Evolutionary conservation across 768 basidiomycete genomes (phyloP), one percentile per base, ranked within the genome.

Genomic region (Heimioporus sp.): DNA sequence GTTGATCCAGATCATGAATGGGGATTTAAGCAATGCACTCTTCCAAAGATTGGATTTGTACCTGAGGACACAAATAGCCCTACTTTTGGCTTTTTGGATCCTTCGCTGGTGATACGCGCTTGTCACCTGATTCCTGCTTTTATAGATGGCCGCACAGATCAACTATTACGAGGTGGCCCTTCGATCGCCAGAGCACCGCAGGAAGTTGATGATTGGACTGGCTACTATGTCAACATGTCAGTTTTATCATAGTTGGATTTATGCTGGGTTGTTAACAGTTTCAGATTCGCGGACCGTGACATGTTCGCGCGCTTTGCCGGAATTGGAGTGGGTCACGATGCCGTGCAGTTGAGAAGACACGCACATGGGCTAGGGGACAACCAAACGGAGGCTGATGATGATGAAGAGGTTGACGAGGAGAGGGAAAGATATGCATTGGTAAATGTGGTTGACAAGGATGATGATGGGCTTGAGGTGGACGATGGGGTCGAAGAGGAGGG

Each of bases 221-320:
- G 16, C 11, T 52, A 34, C 16, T 52, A 52, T 41, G 44, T 52
- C 1, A 52, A 52, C 6, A 47, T 46, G 51, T 46, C 4, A 30
- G 32, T 46, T 15, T 10, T 15, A 17, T 17, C 2, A 6, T 46
- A n/a, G 12, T 31, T n/a, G n/a, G n/a, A n/a, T 38, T 7, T n/a
- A 10, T 5, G 13, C 2, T 5, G 24, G 17, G 20, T n/a, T 28
- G 8, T 34, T 45, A 28, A 46, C 10, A 4, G 0, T 1, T 7
- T 0, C 3, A 59, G 58, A 7, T 59, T 54, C 2, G 39, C 46
- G 2, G 36, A 57, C 12, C n/a, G 35, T 12, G 55, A 58, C 16
- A 53, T 58, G 51, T 57, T 52, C 46, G 24, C 16, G 0, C 17
- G 5, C 10, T 58, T 45, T 12, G 31, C 47, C 21, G 46, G 46